These are phyloP conservation scores for Dysphania ambrosioides DNA, from an alignment of 148 eudicot genomes.

Conservation along the genomic window DNA sequence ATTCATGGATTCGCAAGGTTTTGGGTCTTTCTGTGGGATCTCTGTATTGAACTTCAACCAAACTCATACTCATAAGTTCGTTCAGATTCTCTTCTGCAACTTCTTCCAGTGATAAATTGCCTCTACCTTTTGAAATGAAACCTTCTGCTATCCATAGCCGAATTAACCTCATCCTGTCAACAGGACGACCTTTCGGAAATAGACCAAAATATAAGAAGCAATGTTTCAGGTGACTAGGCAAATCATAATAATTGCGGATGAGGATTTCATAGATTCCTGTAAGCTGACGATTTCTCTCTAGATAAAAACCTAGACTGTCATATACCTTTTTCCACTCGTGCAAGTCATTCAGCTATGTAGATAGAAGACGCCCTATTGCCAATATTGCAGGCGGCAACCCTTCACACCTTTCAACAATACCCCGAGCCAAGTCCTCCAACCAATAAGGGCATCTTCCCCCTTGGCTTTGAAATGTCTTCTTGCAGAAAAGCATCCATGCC, in stretches of 20 bases:
- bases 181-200: conserved; percentile 16
- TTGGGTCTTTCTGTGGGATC: conserved; percentile 10
- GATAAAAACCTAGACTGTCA: conserved; percentile 18
- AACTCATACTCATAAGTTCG: conserved; percentile 12
- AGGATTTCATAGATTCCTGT: conserved; percentile 11
- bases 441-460: not conserved
- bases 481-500: conserved; percentile 25
- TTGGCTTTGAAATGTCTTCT: conserved; percentile 5
- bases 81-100: conserved; percentile 16
- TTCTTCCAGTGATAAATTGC: conserved; percentile 14
- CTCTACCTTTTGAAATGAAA: not conserved
- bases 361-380: conserved; percentile 27
- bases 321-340: conserved; percentile 32
- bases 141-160: conserved; percentile 32
- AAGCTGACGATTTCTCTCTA: conserved; percentile 2
- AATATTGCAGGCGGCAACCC: conserved; percentile 36
- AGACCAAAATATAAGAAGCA: conserved; percentile 31
- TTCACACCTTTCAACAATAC: conserved; percentile 36
- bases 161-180: conserved; percentile 17
- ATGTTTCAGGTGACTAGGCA: conserved; percentile 24
- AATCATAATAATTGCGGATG: conserved; percentile 14
- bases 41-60: conserved; percentile 9
- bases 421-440: not conserved
- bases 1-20: conserved; percentile 6
- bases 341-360: conserved; percentile 15